These are phyloP conservation scores for Cornus suecica DNA, from an alignment of 148 eudicot species.

Conservation along the genomic window DNA sequence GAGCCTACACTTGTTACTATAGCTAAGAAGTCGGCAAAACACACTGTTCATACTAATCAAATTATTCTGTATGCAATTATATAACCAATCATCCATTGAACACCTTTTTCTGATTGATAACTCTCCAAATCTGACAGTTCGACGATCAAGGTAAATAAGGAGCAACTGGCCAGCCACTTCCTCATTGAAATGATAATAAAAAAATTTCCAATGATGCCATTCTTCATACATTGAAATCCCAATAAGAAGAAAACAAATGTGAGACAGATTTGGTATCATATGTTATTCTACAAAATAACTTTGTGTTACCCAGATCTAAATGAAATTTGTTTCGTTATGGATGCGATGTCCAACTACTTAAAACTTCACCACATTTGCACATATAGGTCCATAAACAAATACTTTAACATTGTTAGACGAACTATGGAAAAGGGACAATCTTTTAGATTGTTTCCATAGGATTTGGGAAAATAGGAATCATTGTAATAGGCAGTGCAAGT, in stretches of 20 bases:
- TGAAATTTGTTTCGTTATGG: neutral
- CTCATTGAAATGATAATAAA: neutral
- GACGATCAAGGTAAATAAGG: neutral
- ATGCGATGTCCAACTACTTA: neutral
- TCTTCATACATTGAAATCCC: neutral
- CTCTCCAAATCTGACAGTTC: neutral
- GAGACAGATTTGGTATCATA: neutral
- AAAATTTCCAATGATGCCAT: neutral
- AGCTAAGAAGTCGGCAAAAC: neutral
- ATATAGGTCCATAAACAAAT: neutral
- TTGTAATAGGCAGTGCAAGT: conserved; percentile 1
- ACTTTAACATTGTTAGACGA: neutral
- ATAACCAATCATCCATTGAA: neutral
- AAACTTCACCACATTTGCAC: neutral
- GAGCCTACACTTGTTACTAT: conserved; percentile 1
- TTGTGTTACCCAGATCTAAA: neutral
- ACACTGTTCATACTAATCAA: neutral
- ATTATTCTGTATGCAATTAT: neutral
- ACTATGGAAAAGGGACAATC: neutral
- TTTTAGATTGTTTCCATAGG: neutral
- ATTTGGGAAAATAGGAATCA: neutral
- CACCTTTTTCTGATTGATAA: neutral
- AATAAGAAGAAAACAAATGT: neutral
- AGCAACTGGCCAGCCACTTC: neutral
- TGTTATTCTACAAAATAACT: neutral